Percentiles rank a stretch among this genome's conserved stretches.
Conservation (phyloP, 176 grass and related monocot species). For the Chrysopogon serrulatus region DNA sequence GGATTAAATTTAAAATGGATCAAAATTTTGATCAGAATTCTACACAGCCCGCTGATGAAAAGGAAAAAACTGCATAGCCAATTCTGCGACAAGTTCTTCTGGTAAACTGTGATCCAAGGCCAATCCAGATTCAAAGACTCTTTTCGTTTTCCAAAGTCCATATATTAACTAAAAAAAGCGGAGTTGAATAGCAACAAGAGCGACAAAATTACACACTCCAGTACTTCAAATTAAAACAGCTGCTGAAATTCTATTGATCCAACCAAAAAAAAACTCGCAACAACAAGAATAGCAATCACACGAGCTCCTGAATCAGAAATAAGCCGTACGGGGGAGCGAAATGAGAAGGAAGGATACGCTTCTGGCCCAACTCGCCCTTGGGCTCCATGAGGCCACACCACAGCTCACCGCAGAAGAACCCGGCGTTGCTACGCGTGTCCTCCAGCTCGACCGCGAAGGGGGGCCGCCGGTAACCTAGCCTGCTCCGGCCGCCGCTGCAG, state of each 20-base stretch:
- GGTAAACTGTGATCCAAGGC: background rate
- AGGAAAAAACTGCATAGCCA: background rate
- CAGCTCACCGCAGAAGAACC: slow-evolving; percentile 87
- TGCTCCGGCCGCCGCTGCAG: slow-evolving; percentile 34
- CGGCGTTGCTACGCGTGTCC: slow-evolving; percentile 42
- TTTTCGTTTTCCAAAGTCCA: background rate
- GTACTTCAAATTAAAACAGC: background rate
- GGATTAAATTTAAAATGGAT: background rate
- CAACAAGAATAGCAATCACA: background rate
- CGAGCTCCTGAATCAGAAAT: background rate
- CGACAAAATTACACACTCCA: background rate
- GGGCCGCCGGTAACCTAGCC: slow-evolving; percentile 19
- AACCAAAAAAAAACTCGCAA: background rate
- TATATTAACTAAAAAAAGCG: background rate
- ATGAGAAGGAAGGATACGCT: slow-evolving; percentile 57
- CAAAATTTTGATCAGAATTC: background rate
- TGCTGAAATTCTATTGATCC: slow-evolving; percentile 5
- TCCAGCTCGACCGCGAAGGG: slow-evolving; percentile 64
- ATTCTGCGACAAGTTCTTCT: background rate
- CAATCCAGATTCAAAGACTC: background rate
- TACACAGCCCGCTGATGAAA: background rate
- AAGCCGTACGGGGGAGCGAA: background rate
- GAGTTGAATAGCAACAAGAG: background rate
- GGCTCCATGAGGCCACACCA: slow-evolving; percentile 94
- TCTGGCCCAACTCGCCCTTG: slow-evolving; percentile 40